A percentile compares a stretch with the other conserved stretches of the same genome.
These are phyloP conservation scores for Peronospora farinosa DNA, from an alignment of 352 stramenopile genomes.

Conservation along the genomic window DNA sequence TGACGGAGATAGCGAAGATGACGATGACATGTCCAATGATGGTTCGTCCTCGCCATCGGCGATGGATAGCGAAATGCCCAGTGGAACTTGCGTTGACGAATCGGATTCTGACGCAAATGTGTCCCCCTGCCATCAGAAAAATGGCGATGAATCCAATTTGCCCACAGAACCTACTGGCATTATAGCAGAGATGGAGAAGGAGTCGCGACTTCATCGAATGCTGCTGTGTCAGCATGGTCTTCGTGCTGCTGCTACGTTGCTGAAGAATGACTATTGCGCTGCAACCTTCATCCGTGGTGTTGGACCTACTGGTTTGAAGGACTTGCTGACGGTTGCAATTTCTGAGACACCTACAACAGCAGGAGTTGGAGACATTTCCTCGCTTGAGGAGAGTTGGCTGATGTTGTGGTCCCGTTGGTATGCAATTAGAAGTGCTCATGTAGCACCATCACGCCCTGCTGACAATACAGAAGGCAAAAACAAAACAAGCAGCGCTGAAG, in stretches of 20 bases:
- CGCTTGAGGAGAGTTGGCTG: slow-evolving; percentile 74
- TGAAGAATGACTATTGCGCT: slow-evolving; percentile 62
- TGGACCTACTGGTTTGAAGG: slow-evolving; percentile 45
- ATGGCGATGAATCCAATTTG: slow-evolving; percentile 4
- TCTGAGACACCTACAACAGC: slow-evolving; percentile 64
- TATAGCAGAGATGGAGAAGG: slow-evolving; percentile 65
- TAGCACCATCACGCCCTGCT: slow-evolving; percentile 26
- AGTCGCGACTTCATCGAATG: slow-evolving; percentile 69
- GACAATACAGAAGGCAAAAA: slow-evolving; percentile 23
- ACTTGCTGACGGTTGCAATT: slow-evolving; percentile 62
- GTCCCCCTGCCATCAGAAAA: slow-evolving; percentile 29
- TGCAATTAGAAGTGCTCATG: slow-evolving; percentile 44
- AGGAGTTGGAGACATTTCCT: slow-evolving; percentile 62
- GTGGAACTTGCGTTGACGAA: slow-evolving; percentile 38
- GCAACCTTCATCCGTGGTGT: slow-evolving; percentile 59
- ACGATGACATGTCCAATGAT: slow-evolving; percentile 87
- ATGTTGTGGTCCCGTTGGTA: slow-evolving; percentile 77
- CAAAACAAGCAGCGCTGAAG: slow-evolving; percentile 21
- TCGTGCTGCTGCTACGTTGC: slow-evolving; percentile 56
- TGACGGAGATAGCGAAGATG: slow-evolving; percentile 66
- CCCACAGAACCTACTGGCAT: slow-evolving; percentile 46
- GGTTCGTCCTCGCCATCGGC: slow-evolving; percentile 65
- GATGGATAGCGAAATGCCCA: slow-evolving; percentile 66
- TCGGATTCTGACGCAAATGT: slow-evolving; percentile 51
- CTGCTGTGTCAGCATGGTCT: slow-evolving; percentile 74